Conservation (phyloP, 768 basidiomycete species). For the Pleurotus platypus region DNA sequence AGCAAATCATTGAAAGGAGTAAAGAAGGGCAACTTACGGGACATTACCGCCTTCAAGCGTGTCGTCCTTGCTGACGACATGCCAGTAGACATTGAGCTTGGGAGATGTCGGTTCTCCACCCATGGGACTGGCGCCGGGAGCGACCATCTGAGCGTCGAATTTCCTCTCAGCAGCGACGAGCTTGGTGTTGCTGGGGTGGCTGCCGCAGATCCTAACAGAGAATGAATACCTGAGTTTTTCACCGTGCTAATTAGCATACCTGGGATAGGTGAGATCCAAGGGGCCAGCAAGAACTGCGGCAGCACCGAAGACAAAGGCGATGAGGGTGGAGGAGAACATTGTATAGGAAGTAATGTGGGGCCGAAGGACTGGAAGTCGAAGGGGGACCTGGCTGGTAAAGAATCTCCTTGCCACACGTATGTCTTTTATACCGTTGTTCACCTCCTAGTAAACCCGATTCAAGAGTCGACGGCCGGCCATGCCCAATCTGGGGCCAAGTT, state of each 20-base stretch:
- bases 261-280: constrained; percentile 15
- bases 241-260: constrained; percentile 11
- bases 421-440: neutral
- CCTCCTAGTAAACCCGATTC: neutral
- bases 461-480: neutral
- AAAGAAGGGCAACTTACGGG: constrained; percentile 25
- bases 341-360: neutral
- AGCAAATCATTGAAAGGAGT: neutral
- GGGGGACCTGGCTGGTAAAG: neutral
- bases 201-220: constrained; percentile 33
- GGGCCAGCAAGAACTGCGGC: constrained; percentile 24
- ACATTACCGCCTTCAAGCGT: constrained; percentile 36
- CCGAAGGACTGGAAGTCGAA: neutral
- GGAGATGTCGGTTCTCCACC: constrained; percentile 3
- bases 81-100: constrained; percentile 23
- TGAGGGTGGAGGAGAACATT: constrained; percentile 23
- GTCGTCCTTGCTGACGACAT: constrained; percentile 29
- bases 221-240: neutral
- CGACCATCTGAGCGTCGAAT: constrained; percentile 36
- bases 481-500: constrained; percentile 2
- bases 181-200: constrained; percentile 29
- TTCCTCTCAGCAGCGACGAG: constrained; percentile 34
- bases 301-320: constrained; percentile 25
- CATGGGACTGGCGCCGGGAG: constrained; percentile 6
- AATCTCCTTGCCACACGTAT: neutral